Evolutionary conservation across 2,329 filamentous ascomycete genomes (phyloP).

Genomic region (Colletotrichum sp.): DNA sequence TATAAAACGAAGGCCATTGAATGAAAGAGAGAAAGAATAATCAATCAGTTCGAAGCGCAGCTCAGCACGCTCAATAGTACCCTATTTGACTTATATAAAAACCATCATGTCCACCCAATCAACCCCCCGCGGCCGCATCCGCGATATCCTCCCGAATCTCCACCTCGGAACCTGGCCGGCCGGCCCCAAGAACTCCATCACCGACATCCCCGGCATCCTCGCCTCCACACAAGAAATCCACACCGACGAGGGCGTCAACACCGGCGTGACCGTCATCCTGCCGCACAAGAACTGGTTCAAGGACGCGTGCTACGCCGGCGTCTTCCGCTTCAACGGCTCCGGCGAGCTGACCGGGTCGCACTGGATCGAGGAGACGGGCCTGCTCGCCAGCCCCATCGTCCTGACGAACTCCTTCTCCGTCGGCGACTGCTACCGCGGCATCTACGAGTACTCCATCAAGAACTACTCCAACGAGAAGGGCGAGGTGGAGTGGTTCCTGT

Average conservation of each 20-base stretch:
- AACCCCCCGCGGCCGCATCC: slow-evolving; percentile 36
- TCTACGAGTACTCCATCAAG: slow-evolving; percentile 60
- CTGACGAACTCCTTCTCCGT: slow-evolving; percentile 65
- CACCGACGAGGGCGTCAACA: slow-evolving; percentile 44
- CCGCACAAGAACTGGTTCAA: slow-evolving; percentile 49
- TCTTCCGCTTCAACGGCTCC: slow-evolving; percentile 68
- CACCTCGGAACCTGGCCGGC: slow-evolving; percentile 47
- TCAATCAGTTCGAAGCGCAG: neutral
- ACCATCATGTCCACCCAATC: neutral
- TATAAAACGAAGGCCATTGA: neutral
- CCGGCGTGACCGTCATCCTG: slow-evolving; percentile 55
- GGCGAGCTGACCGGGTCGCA: slow-evolving; percentile 68
- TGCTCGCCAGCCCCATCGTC: slow-evolving; percentile 63
- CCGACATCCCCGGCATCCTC: slow-evolving; percentile 54
- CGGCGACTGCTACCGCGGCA: slow-evolving; percentile 62
- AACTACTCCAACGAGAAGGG: slow-evolving; percentile 46
- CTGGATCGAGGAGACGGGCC: slow-evolving; percentile 66
- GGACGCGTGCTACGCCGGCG: slow-evolving; percentile 50
- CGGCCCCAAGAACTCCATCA: slow-evolving; percentile 54
- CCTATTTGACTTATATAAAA: neutral
- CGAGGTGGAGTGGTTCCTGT: slow-evolving; percentile 56
- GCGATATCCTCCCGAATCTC: slow-evolving; percentile 49
- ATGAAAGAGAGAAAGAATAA: neutral
- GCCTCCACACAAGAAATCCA: slow-evolving; percentile 51
- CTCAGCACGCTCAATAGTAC: neutral